Base-by-base conservation (phyloP, 495 filamentous ascomycete species). In the Pyrenopolyporus hunteri region DNA sequence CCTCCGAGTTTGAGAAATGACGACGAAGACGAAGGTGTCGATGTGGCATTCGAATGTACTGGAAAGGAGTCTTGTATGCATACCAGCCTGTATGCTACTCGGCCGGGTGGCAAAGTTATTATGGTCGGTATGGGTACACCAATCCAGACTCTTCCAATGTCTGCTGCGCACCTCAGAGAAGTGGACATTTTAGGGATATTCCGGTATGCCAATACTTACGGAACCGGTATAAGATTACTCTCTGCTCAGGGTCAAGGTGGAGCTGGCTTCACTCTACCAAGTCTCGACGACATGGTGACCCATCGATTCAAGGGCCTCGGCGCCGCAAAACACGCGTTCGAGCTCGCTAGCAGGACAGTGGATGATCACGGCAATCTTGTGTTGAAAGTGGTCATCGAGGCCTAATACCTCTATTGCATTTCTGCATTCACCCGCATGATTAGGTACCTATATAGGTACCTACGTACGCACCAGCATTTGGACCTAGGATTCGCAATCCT, bases 41-140 rank as follows among this genome's bases (percentile, higher is more conserved):
- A 91, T 58, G 77, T 88, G 6, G 86, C 91, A 5, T 95, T 96
- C 66, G 93, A 97, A 67, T 97, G 93, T 72, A 97, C 93, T 0
- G 93, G 93, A 37, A 91, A 93, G 47, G 90, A 92, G 29, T 78
- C 86, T 2, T 95, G 91, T 70, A 85, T 94, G 63, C 91, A 96
- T 72, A 89, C 92, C 0, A 85, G 87, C 2, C 90, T 97, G 36
- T 96, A 93, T 63, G 89, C 89, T 6, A 87, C 90, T 9, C 80
- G 83, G 6, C 80, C 93, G 0, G 93, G 92, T 8, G 91, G 92
- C 7, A 86, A 88, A 59, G 80, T 97, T 31, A 85, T 97, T 63
- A 87, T 96, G 75, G 87, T 97, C 16, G 93, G 93, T 3, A 97
- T 97, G 91, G 93, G 93, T n/a, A 90, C 86, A 3, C 92, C 93